These are phyloP conservation scores for Arthroderma sp. DNA, from an alignment of 2,329 filamentous ascomycete genomes.

Conservation along the genomic window DNA sequence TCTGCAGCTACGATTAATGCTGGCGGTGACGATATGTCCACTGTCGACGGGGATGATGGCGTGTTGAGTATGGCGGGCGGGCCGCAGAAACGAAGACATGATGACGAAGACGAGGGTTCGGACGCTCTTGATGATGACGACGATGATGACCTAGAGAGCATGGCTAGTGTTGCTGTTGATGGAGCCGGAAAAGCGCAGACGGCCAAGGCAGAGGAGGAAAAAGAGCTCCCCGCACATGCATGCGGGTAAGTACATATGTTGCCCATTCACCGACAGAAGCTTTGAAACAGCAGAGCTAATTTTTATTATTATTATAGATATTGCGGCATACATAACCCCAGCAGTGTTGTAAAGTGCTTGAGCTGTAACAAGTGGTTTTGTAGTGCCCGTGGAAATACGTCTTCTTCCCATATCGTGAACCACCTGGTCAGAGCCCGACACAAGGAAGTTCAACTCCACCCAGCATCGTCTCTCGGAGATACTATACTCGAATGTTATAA, in stretches of 20 bases:
- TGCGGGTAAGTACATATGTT: conserved; percentile 61
- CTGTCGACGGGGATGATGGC: conserved; percentile 65
- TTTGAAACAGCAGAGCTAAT: not conserved
- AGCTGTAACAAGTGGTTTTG: conserved; percentile 98
- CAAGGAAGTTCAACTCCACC: conserved; percentile 97
- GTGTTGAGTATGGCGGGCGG: conserved; percentile 56
- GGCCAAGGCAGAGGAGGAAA: conserved; percentile 59
- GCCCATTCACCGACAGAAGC: too few species aligned
- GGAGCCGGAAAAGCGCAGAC: conserved; percentile 51
- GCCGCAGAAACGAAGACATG: conserved; percentile 55
- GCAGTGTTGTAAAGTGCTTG: conserved; percentile 91
- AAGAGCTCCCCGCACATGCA: conserved; percentile 83
- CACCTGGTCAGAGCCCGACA: conserved; percentile 93
- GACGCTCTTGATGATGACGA: conserved; percentile 77
- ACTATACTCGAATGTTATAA: conserved; percentile 98
- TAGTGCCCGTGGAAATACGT: conserved; percentile 90
- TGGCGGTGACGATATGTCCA: conserved; percentile 57
- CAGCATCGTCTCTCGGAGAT: conserved; percentile 82
- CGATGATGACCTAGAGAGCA: conserved; percentile 64
- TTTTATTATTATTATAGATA: conserved; percentile 52
- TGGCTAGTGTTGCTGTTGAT: conserved; percentile 71
- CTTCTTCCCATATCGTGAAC: conserved; percentile 95
- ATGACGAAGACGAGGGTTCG: conserved; percentile 81
- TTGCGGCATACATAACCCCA: conserved; percentile 92
- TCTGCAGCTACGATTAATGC: conserved; percentile 75